Base-by-base conservation (phyloP, 805 yeast genomes). In the Teunomyces gatunensis region DNA sequence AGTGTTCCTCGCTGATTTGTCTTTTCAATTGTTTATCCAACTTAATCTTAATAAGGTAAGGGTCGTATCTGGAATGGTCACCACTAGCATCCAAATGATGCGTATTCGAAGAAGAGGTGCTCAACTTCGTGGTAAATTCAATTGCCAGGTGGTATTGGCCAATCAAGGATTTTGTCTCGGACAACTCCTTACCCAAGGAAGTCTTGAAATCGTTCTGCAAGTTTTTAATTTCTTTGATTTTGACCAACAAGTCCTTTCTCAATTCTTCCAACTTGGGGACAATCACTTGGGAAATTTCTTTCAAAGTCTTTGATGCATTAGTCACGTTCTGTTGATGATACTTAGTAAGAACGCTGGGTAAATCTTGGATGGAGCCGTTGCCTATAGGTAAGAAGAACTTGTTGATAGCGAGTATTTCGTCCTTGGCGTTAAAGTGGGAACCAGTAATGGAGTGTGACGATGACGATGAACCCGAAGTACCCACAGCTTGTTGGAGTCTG, bases 191-290 rank as follows among this genome's bases (percentile, higher is more conserved):
- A 33, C 74, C 72, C 54, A 90, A 84, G 45, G 81, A 79, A 62
- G 85, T 88, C 55, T 84, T 85, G 72, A 94, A 92, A 67, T 92
- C 97, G 36, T 89, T 83, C 55, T 86, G 85, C 49, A 91, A 70
- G 35, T 86, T 79, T 63, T 83, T 86, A 57, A 90, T 91, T 65
- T 90, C 97, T 64, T 87, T 87, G 52, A 92, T 89, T 60, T 91
- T 90, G 44, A 87, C 83, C 49, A 85, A 68, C 52, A 92, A 70
- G 65, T 92, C 98, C 51, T 87, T 79, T 58, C 64, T 78, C 58
- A 80, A 71, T 54, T 78, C 81, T 53, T 80, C 84, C 44, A 80
- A 63, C 56, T 79, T 74, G 35, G 85, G 85, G 17, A 80, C 69
- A 32, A 80, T 67, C 47, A 76, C 68, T 39, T 66, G 61, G 34